phyloP scores from a whole-genome alignment of 1,284 basidiomycete genomes.

The Phaffia rhodozyma region DNA sequence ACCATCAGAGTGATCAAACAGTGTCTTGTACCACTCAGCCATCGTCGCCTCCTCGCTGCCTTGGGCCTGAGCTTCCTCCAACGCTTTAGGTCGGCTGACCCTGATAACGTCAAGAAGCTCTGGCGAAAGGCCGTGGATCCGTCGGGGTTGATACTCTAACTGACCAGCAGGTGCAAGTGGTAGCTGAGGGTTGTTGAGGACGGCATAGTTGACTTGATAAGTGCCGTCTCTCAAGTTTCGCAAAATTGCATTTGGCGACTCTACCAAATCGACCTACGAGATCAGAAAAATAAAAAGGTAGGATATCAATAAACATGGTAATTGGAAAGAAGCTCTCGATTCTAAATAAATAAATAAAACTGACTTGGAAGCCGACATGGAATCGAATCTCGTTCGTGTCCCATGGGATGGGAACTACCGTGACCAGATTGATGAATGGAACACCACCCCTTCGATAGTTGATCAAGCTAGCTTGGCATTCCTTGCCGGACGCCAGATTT shows the following conservation, averaged over 20 bases:
- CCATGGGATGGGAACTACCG: conserved; percentile 62
- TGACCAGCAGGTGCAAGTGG: conserved; percentile 18
- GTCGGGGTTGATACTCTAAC: conserved; percentile 11
- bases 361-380: conserved; percentile 66
- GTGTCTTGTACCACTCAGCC: conserved; percentile 41
- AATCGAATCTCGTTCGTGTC: conserved; percentile 58
- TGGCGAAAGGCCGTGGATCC: conserved; percentile 1
- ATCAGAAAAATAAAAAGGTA: conserved; percentile 17
- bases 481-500: conserved; percentile 56
- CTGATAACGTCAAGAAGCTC: conserved; percentile 2
- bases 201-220: conserved; percentile 49
- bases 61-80: conserved; percentile 11
- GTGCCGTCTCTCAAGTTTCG: conserved; percentile 62
- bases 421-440: conserved; percentile 78
- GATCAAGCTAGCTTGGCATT: conserved; percentile 74
- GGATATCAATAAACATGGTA: too few species aligned
- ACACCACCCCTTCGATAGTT: conserved; percentile 77
- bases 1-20: conserved; percentile 50
- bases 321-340: too few species aligned
- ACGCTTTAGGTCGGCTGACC: background rate
- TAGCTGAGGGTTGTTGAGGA: conserved; percentile 28
- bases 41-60: conserved; percentile 30
- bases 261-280: conserved; percentile 65
- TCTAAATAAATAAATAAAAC: background rate
- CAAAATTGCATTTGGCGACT: conserved; percentile 73